Base-by-base conservation (phyloP, 352 stramenopile genomes). In the Thalassiosira mediterranea region DNA sequence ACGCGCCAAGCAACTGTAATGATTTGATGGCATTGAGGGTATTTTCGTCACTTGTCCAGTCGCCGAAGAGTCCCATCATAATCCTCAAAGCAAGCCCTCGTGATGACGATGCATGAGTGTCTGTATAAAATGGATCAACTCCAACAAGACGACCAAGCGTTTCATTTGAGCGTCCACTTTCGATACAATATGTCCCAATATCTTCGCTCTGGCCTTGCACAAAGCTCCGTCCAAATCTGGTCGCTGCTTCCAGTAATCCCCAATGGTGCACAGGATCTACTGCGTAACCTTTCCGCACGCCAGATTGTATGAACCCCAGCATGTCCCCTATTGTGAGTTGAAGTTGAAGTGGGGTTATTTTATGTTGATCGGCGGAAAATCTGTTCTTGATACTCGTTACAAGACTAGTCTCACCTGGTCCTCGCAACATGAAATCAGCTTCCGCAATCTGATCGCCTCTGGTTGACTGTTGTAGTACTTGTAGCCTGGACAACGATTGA, bases 31-130 rank as follows among this genome's bases (percentile, higher is more conserved):
- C 40, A 28, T 76, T 15, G 23, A 67, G 23, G 40, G 26, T 62
- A 26, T 19, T 61, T 4, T 60, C 54, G 4, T 5, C 8, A 56
- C 29, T 54, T 23, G 10, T 52, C 28, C 44, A 38, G 10, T 62
- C 31, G 25, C 17, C 67, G 53, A 76, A 76, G 34, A 76, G 44
- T 58, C 44, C 44, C 57, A 76, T 61, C 67, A 76, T 76, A 1
- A 71, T 38, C 42, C 57, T 62, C 28, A 76, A 31, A 46, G 67
- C 13, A 57, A 71, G 34, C 37, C 57, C 67, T 54, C 34, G 31
- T 42, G 51, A 40, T 15, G 58, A 63, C 15, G 67, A 61, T 21
- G 67, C 67, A 56, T 17, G 61, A 23, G 67, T 58, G 17, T 62
- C 13, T 25, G 38, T 29, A 28, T 71, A 70, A 32, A 53, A 76